Evolutionary conservation across 2,329 filamentous ascomycete genomes (phyloP).

Genomic region (Colletotrichum godetiae): DNA sequence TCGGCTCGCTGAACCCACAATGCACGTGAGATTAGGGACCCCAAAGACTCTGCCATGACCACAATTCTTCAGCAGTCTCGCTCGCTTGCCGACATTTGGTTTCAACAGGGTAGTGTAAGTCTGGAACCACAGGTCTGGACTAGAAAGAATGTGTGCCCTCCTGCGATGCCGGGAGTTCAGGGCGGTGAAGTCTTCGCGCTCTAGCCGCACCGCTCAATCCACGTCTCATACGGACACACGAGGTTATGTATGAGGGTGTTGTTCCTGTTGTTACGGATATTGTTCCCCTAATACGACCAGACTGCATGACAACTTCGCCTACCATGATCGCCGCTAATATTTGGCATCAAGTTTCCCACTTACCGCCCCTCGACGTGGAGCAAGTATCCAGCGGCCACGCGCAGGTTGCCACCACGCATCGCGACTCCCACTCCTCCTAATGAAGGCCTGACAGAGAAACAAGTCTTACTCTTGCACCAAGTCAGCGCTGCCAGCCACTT

Average conservation of each 20-base stretch:
- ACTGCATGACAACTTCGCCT: slow-evolving; percentile 18
- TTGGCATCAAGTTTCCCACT: slow-evolving; percentile 1
- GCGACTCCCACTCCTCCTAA: background rate
- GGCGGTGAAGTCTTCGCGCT: slow-evolving; percentile 15
- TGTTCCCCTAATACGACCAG: background rate
- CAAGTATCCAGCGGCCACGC: background rate
- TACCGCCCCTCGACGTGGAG: slow-evolving; percentile 13
- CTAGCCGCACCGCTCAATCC: background rate
- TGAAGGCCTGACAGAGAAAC: background rate
- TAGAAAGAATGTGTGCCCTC: background rate
- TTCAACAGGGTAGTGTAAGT: slow-evolving; percentile 11
- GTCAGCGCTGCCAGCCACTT: slow-evolving; percentile 4
- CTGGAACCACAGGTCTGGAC: background rate
- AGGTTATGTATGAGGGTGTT: background rate
- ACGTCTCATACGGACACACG: background rate
- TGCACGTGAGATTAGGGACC: background rate
- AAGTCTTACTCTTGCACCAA: background rate
- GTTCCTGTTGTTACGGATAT: background rate
- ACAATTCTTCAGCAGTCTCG: slow-evolving; percentile 21
- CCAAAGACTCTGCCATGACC: slow-evolving; percentile 3
- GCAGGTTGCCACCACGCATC: slow-evolving; percentile 17
- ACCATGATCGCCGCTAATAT: slow-evolving; percentile 5
- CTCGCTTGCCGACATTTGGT: slow-evolving; percentile 15
- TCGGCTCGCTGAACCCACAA: slow-evolving; percentile 10
- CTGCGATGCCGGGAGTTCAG: background rate